A percentile compares a stretch with the other conserved stretches of the same genome.
Conservation (phyloP, 2,329 filamentous ascomycete genomes). For the Pseudophaeomoniella oleicola region DNA sequence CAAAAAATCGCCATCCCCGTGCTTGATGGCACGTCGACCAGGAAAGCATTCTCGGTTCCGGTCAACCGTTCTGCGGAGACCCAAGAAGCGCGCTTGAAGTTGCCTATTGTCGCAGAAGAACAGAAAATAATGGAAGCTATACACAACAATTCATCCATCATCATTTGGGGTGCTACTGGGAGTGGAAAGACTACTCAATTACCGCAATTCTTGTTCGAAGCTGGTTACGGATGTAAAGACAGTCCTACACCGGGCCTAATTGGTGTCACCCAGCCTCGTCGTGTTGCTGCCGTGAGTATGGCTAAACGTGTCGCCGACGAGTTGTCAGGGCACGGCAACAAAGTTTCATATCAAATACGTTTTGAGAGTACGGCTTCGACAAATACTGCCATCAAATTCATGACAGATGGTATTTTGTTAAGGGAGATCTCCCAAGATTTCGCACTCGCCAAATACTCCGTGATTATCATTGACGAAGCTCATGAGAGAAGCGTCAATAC, state of each 20-base stretch:
- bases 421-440: slow-evolving; percentile 87
- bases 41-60: slow-evolving; percentile 63
- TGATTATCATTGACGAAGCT: slow-evolving; percentile 88
- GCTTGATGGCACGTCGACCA: slow-evolving; percentile 33
- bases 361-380: slow-evolving; percentile 73
- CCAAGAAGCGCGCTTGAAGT: slow-evolving; percentile 59
- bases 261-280: slow-evolving; percentile 82
- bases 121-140: slow-evolving; percentile 98
- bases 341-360: slow-evolving; percentile 84
- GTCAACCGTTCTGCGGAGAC: slow-evolving; percentile 59
- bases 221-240: slow-evolving; percentile 67
- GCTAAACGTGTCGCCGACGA: slow-evolving; percentile 82
- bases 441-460: slow-evolving; percentile 75
- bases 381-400: slow-evolving; percentile 89
- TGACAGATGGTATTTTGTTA: slow-evolving; percentile 93
- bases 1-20: slow-evolving; percentile 45
- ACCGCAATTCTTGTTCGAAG: slow-evolving; percentile 89
- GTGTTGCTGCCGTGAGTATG: slow-evolving; percentile 95
- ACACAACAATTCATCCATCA: slow-evolving; percentile 75
- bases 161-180: slow-evolving; percentile 88
- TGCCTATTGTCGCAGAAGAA: slow-evolving; percentile 88
- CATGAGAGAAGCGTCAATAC: slow-evolving; percentile 97
- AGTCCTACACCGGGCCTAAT: slow-evolving; percentile 83
- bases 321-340: slow-evolving; percentile 58
- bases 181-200: slow-evolving; percentile 97